Evolutionary conservation across 768 basidiomycete genomes (phyloP).

Genomic region (Leccinum longicurvipes): DNA sequence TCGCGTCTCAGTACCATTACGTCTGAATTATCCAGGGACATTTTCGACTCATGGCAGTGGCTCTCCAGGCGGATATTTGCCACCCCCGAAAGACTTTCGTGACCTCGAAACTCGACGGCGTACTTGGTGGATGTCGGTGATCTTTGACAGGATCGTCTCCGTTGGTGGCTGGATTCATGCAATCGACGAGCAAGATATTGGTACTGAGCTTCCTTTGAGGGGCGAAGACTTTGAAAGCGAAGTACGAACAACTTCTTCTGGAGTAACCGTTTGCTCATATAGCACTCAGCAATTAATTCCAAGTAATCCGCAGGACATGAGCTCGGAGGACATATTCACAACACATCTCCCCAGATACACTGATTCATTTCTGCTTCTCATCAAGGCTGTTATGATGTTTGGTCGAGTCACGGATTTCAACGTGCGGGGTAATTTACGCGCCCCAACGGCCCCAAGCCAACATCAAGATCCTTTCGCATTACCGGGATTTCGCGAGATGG

Average conservation of each 20-base stretch:
- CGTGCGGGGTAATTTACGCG: conserved; percentile 68
- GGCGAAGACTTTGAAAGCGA: conserved; percentile 73
- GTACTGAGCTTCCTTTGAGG: conserved; percentile 78
- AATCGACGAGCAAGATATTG: conserved; percentile 79
- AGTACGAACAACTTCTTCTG: conserved; percentile 38
- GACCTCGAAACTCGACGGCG: conserved; percentile 77
- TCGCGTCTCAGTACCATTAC: conserved; percentile 75
- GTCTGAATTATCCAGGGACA: conserved; percentile 83
- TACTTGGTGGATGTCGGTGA: conserved; percentile 90
- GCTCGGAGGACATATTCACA: conserved; percentile 60
- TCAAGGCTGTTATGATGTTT: conserved; percentile 83
- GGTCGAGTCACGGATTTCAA: conserved; percentile 84
- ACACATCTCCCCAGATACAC: conserved; percentile 74
- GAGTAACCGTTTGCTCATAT: conserved; percentile 12
- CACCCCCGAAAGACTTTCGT: conserved; percentile 70
- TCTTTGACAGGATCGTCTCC: conserved; percentile 80
- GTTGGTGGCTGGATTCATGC: conserved; percentile 86
- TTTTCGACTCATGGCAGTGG: conserved; percentile 64
- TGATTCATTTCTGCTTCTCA: conserved; percentile 75
- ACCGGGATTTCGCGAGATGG: conserved; percentile 66
- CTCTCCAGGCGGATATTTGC: conserved; percentile 76
- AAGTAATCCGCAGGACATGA: conserved; percentile 74
- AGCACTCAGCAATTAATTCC: conserved; percentile 50
- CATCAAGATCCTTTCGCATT: conserved; percentile 69
- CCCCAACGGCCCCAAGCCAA: conserved; percentile 63